phyloP scores from a whole-genome alignment of 2,329 filamentous ascomycete species.

The Paraphaeosphaeria sporulosa region DNA sequence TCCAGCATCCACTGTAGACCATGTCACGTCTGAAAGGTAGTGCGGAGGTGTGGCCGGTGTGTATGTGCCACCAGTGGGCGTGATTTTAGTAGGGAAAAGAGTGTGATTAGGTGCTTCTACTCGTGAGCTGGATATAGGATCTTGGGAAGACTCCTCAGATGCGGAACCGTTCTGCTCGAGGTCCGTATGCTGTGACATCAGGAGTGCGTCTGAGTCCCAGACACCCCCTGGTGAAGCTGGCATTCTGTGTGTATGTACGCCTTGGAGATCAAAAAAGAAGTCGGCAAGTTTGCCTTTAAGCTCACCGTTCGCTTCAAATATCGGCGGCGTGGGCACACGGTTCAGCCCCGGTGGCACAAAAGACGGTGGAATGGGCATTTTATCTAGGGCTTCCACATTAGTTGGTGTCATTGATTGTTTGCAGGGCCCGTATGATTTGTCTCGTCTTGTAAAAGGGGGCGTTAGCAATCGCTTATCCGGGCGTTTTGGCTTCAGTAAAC shows the following conservation, averaged over 20 bases:
- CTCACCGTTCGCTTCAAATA: conserved; percentile 30
- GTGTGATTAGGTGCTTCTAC: not conserved
- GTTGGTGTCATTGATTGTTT: conserved; percentile 15
- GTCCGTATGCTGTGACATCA: conserved; percentile 41
- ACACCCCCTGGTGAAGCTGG: conserved; percentile 26
- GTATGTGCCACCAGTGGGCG: not conserved
- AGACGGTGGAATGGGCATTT: conserved; percentile 29
- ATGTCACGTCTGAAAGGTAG: not conserved
- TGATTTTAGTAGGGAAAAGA: not conserved
- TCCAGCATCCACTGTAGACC: conserved; percentile 14
- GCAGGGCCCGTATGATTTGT: conserved; percentile 14
- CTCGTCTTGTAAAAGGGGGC: not conserved
- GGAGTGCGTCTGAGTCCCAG: conserved; percentile 47
- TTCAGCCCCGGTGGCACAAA: conserved; percentile 38
- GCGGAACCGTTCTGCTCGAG: conserved; percentile 22
- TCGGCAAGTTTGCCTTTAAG: conserved; percentile 40
- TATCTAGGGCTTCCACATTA: not conserved
- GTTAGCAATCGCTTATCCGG: conserved; percentile 11
- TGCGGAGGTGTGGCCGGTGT: not conserved
- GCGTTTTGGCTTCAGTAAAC: conserved; percentile 30
- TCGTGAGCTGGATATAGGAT: conserved; percentile 5
- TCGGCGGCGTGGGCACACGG: conserved; percentile 38
- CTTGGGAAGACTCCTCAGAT: conserved; percentile 36
- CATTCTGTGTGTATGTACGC: conserved; percentile 17
- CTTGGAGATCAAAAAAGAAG: conserved; percentile 43